Evolutionary conservation across 2,329 filamentous ascomycete genomes (phyloP).

Genomic region (Penicillium sp.): DNA sequence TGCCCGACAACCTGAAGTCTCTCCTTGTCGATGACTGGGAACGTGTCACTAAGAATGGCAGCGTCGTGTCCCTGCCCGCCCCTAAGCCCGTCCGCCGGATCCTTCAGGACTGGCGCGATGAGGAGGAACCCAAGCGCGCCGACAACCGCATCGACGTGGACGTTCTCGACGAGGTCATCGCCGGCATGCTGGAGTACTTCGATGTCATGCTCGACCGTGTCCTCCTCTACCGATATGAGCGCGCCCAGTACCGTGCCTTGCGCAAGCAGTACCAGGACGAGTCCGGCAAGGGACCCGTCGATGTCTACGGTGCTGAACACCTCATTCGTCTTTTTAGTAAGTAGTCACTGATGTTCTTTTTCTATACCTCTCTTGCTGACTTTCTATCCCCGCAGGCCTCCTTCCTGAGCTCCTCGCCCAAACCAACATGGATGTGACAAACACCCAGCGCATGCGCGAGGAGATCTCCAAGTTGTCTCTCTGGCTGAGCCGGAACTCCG

Average conservation of each 20-base stretch:
- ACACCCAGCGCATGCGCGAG: slow-evolving; percentile 79
- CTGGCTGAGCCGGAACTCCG: slow-evolving; percentile 75
- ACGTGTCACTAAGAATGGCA: slow-evolving; percentile 91
- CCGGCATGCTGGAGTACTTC: slow-evolving; percentile 88
- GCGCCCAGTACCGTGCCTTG: slow-evolving; percentile 77
- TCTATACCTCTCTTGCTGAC: slow-evolving; percentile 2
- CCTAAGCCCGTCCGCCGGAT: slow-evolving; percentile 70
- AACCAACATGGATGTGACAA: slow-evolving; percentile 95
- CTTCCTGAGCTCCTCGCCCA: slow-evolving; percentile 92
- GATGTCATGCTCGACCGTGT: slow-evolving; percentile 84
- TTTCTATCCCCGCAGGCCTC: slow-evolving; percentile 56
- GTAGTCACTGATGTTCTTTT: slow-evolving; percentile 25
- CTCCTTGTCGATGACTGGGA: slow-evolving; percentile 98
- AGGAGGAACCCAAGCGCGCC: slow-evolving; percentile 64
- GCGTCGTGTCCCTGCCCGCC: slow-evolving; percentile 80
- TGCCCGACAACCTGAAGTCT: slow-evolving; percentile 86
- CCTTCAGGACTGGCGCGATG: slow-evolving; percentile 71
- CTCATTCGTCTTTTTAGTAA: slow-evolving; percentile 81
- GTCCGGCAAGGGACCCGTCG: slow-evolving; percentile 64
- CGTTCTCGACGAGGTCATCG: slow-evolving; percentile 82
- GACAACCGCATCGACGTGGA: slow-evolving; percentile 60
- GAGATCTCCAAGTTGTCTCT: slow-evolving; percentile 80
- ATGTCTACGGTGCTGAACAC: slow-evolving; percentile 92
- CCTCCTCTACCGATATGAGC: slow-evolving; percentile 89
- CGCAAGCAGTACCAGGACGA: slow-evolving; percentile 63